Evolutionary conservation across 2,329 filamentous ascomycete species (phyloP), one percentile per base, ranked within the genome.

Genomic region (Xylogone sp.): DNA sequence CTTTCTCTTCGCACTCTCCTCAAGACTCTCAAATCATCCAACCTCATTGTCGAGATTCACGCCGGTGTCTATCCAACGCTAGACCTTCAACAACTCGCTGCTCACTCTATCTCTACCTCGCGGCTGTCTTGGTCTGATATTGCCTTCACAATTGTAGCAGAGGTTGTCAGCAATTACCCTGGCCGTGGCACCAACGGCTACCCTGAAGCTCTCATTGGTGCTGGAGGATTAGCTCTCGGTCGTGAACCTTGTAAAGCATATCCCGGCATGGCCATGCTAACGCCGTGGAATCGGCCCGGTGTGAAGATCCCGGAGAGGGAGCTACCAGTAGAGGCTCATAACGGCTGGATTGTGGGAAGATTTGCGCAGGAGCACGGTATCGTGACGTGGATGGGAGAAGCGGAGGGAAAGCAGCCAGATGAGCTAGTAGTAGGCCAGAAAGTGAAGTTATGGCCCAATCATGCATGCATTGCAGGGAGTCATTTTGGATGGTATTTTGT

Each of bases 291-390:
- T 45, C 24, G 24, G 6, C 6, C 5, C 10, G 24, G 24, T 10
- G 24, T 27, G 24, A 10, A 27, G 24, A 27, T 27, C 6, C 24
- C 24, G 10, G 24, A 10, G 10, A 10, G 10, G 10, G 24, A 27
- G 24, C 6, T 27, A 10, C 6, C 24, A 10, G 46, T 27, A 42
- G 68, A 70, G 8, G 65, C 66, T 16, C 65, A 69, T 48, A 69
- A 66, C 3, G 77, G 75, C 2, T 87, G 87, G 83, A 78, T 88
- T 56, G 82, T 91, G 3, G 82, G 78, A 19, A 76, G 81, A 21
- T 79, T 91, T 53, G 85, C 83, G 56, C 88, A 91, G 69, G 88
- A 92, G 69, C 88, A 91, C 68, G 86, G 85, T 0, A 81, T 89
- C 46, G 62, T 91, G 59, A 73, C 71, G 1, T 89, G 84, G 81